phyloP scores from a whole-genome alignment of 1,139 yeast genomes.

The Suhomyces maxii region DNA sequence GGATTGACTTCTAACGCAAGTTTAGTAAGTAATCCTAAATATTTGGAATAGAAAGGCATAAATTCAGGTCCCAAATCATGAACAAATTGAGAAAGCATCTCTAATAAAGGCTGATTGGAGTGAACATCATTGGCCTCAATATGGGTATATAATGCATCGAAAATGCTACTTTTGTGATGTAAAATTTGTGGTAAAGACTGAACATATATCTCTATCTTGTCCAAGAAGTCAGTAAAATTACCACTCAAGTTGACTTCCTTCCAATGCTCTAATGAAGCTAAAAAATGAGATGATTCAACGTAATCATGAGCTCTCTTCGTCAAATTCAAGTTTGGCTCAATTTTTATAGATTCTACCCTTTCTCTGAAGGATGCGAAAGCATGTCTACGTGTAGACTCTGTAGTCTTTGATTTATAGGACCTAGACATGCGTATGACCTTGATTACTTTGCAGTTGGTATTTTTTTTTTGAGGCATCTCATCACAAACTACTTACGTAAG shows the following conservation, averaged over 20 bases:
- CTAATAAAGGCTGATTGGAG: conserved; percentile 80
- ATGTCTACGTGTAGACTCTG: conserved; percentile 58
- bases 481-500: conserved; percentile 1
- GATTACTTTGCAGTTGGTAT: neutral
- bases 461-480: conserved; percentile 13
- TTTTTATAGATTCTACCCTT: conserved; percentile 77
- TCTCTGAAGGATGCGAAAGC: conserved; percentile 78
- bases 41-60: conserved; percentile 59
- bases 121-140: conserved; percentile 60
- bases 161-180: conserved; percentile 67
- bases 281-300: conserved; percentile 75
- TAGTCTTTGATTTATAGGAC: conserved; percentile 35
- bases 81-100: conserved; percentile 78
- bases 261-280: conserved; percentile 84
- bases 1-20: conserved; percentile 51
- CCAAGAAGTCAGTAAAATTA: conserved; percentile 63
- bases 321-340: conserved; percentile 75
- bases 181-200: conserved; percentile 81
- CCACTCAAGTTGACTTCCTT: conserved; percentile 80
- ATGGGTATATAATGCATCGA: conserved; percentile 50
- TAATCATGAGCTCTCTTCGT: conserved; percentile 66
- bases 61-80: conserved; percentile 95
- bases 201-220: conserved; percentile 52
- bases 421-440: conserved; percentile 5
- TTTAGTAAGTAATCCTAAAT: conserved; percentile 53